Evolutionary conservation across 345 rosid species (phyloP), one percentile per base, ranked within the genome.

Genomic region (Cardamine chenopodiifolia): DNA sequence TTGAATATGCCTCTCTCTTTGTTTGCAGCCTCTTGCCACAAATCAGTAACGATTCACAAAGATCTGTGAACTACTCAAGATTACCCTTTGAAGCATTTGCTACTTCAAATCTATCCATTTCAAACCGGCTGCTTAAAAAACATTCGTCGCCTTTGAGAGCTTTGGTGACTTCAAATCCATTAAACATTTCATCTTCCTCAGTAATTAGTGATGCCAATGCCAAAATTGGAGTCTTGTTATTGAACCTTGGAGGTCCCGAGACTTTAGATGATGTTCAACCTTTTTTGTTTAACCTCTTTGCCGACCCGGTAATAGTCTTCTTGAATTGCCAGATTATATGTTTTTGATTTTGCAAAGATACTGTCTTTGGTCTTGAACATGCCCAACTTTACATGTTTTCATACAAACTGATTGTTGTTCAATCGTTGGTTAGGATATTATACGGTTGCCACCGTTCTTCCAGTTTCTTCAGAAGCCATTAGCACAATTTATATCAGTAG

Each of bases 191-290:
- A 32, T 20, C 83, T 35, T 12, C 67, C 3, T 54, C 91, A 3
- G 73, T 85, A 15, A 62, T 82, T 25, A 84, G 78, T 45, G 87
- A 84, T 26, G 97, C 50, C 22, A 45, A 90, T 50, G 10, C 64
- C 5, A 89, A 79, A 81, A 66, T 87, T 9, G 99, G 99, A 23
- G 99, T 95, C 8, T 52, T 95, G 71, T 82, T 95, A 82, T 86
- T 95, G 61, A 95, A 95, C 79, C 99, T 95, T 29, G 99, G 99
- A 57, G 99, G 99, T 47, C 99, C 99, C 0, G 99, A 95, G 85
- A 95, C 96, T 15, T 90, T 95, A 70, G 97, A 95, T 17, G 97
- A 95, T 71, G 99, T 95, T 59, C 97, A 95, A 83, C 97, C 99
- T 25, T 95, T 95, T 81, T 82, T 95, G 83, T 95, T 91, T 83